Base-by-base conservation (phyloP, 768 basidiomycete species). In the Russula dissimulans region DNA sequence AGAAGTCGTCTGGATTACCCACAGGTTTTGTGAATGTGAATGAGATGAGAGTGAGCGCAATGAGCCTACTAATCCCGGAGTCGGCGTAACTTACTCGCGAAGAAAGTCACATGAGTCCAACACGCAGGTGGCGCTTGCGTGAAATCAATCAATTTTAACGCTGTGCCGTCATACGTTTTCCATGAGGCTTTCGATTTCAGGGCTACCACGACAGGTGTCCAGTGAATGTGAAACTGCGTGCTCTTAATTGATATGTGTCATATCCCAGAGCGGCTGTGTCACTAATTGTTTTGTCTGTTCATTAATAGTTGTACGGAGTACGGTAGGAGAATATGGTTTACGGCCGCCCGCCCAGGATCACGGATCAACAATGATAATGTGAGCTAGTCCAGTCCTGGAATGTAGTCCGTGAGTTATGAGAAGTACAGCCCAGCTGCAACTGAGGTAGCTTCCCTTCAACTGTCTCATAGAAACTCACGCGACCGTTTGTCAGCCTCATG, bases 141-240 rank as follows among this genome's bases (percentile, higher is more conserved):
- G 26, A 34, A 22, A 55, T 43, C 54, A 48, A 46, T 43, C 22
- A 26, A 26, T 43, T 48, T 60, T 32, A 45, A 58, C 51, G 61
- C 65, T 31, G 56, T 65, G 41, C 56, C 59, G 42, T 50, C 58
- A 22, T 64, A 61, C 55, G 17, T 57, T 54, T 59, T 44, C 59
- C 60, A 65, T 44, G 66, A 64, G 60, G 36, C 66, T 60, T 52
- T 61, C 42, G 44, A 31, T 34, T 44, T 44, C 31, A 36, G 18
- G 22, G 18, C 48, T 32, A 32, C 22, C 22, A 26, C 1, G 4
- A 29, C n/a, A 18, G 43, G n/a, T 5, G 22, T n/a, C 1, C n/a
- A 15, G 32, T 42, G 9, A 14, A 11, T 36, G 17, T 52, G 46
- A 39, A 39, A 22, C 22, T 31, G 18, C n/a, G 17, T 38, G 17